Base-by-base conservation (phyloP, 495 filamentous ascomycete genomes). In the Astrothelium subdiscretum region DNA sequence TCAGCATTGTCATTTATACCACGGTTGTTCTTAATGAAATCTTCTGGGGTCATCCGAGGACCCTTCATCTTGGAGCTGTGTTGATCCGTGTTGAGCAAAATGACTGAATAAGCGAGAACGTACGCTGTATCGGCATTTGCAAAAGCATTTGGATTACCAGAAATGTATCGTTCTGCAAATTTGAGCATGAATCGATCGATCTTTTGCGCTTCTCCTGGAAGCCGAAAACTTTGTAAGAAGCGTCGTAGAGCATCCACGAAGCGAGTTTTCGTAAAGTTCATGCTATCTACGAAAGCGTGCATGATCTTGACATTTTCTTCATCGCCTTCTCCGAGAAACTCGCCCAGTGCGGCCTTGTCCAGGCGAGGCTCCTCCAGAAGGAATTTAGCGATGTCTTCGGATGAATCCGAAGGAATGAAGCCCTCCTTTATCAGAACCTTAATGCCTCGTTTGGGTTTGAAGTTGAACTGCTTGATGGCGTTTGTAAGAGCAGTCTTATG, bases 131-230 rank as follows among this genome's bases (percentile, higher is more conserved):
- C 94, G 3, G 94, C 94, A 71, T 97, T 99, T 20, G 94, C 94
- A 71, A 96, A 99, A 3, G 94, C 92, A 70, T 96, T 95, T 1
- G 94, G 94, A 66, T 99, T 99, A 31, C 91, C 91, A 40, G 85
- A 87, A 38, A 92, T 86, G 70, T 99, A 99, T 29, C 92, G 85
- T 69, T 97, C 90, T 43, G 94, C 95, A 75, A 97, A 99, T 73
- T 99, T 99, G 58, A 97, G 79, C 94, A 99, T 97, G 75, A 97
- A 96, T 38, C 94, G 88, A 83, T 99, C 94, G 66, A 99, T 99
- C 77, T 99, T 99, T 72, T 99, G 94, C 1, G 92, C 92, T 73
- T 99, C 94, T 51, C 94, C 94, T 1, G 94, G 94, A 12, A 99
- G 76, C 32, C 94, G 87, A 78, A 99, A 99, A 54, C 89, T 87